Evolutionary conservation across 345 rosid species (phyloP), one percentile per base, ranked within the genome.

Genomic region (Leavenworthia alabamica): DNA sequence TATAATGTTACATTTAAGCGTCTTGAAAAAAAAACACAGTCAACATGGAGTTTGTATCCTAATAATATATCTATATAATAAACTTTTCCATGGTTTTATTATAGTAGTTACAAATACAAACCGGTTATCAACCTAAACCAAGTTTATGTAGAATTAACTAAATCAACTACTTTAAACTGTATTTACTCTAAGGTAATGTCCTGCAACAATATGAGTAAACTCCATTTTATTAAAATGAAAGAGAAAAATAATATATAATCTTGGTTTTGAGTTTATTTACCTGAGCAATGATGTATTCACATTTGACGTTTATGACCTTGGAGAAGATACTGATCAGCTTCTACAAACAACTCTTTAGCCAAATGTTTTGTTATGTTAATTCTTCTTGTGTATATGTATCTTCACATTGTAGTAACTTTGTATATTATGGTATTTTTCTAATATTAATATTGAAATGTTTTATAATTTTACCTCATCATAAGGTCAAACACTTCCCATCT

Each of bases 291-390:
- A 82, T 55, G 53, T 66, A 81, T 64, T 88, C 93, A 27, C 96
- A 82, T 19, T 72, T n/a, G 82, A n/a, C 82, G 81, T 64, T 85
- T 88, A 37, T 85, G 90, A 5, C 86, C 88, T 10, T 78, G 76
- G 46, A 88, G 60, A 66, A 85, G 86, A 79, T 88, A 88, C 27
- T 88, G 96, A 64, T 88, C 96, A 29, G 96, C 92, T 37, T 90
- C 96, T 67, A 68, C 75, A 14, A 88, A 90, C 44, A 88, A 81
- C 37, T 85, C 88, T 48, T 80, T 84, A 39, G 90, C 96, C 66
- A 80, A 37, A 37, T 80, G 77, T 23, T 53, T 64, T 19, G 64
- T 20, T 27, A 88, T 75, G 41, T 71, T 67, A 16, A 80, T 75
- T 3, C 79, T 77, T 56, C 96, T 86, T 31, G 96, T 85, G 75